These are phyloP conservation scores for Gossypium schwendimanii DNA, from an alignment of 441 rosid species.

Conservation along the genomic window DNA sequence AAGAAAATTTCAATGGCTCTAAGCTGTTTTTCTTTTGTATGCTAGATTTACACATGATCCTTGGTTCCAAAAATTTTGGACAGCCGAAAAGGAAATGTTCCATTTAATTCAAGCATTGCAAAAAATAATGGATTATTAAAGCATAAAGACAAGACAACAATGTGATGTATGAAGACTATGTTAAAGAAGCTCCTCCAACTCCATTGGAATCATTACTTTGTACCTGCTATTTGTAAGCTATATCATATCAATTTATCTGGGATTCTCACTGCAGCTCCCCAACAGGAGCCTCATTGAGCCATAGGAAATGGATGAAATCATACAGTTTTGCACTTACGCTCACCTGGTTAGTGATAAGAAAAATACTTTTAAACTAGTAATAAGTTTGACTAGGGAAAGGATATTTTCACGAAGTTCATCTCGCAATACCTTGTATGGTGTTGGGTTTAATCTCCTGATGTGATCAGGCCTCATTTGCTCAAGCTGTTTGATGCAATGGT, in stretches of 20 bases:
- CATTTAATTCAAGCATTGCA: neutral
- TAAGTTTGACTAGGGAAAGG: neutral
- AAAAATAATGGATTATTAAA: conserved; percentile 8
- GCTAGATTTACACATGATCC: conserved; percentile 2
- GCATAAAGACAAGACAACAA: neutral
- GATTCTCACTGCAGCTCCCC: conserved; percentile 68
- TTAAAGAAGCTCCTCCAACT: conserved; percentile 25
- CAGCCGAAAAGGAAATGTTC: neutral
- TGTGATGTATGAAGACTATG: neutral
- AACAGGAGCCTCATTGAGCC: conserved; percentile 99
- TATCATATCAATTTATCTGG: neutral
- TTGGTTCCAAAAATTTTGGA: neutral
- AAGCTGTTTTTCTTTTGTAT: neutral
- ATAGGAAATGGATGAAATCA: conserved; percentile 91
- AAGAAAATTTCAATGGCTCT: neutral
- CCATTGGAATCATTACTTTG: conserved; percentile 11
- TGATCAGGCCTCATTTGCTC: conserved; percentile 94
- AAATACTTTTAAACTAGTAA: neutral
- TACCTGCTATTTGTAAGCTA: conserved; percentile 12
- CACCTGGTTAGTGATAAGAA: conserved; percentile 43
- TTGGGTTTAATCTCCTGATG: conserved; percentile 91
- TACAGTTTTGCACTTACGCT: conserved; percentile 85
- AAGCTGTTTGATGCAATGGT: conserved; percentile 71
- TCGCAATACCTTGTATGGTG: conserved; percentile 75
- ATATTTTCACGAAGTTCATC: neutral